Evolutionary conservation across 768 basidiomycete species (phyloP).

Genomic region (Boletus patriciae): DNA sequence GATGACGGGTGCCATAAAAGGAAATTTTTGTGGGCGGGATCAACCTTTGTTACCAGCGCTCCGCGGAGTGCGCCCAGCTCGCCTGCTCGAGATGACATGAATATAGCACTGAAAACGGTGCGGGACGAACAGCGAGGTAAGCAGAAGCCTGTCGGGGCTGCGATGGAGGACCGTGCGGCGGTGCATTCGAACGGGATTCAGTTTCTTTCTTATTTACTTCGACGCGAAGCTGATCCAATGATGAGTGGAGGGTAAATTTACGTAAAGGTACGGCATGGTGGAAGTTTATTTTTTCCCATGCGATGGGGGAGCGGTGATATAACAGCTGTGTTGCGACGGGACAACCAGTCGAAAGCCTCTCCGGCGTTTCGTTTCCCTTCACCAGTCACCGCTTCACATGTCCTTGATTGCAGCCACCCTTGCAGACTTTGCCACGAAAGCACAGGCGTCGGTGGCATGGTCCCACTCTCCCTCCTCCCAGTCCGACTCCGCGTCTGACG

Average conservation of each 20-base stretch:
- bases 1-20: constrained; percentile 16
- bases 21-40: constrained; percentile 9
- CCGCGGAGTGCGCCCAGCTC: constrained; percentile 18
- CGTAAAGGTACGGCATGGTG: constrained; percentile 22
- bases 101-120: background rate
- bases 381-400: constrained; percentile 29
- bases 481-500: constrained; percentile 15
- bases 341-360: constrained; percentile 2
- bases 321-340: constrained; percentile 31
- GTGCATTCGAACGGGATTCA: background rate
- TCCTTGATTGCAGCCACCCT: constrained; percentile 27
- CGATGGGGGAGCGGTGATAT: constrained; percentile 25
- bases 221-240: constrained; percentile 8
- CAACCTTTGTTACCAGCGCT: constrained; percentile 10
- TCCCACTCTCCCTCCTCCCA: constrained; percentile 4
- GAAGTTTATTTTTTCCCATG: constrained; percentile 31
- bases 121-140: background rate
- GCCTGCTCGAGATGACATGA: background rate
- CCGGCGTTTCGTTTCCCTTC: constrained; percentile 7
- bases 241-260: constrained; percentile 4
- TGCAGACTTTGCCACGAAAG: constrained; percentile 29
- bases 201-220: constrained; percentile 7
- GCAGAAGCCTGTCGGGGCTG: constrained; percentile 3
- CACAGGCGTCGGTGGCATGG: constrained; percentile 21
- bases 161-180: background rate